These are phyloP conservation scores for Glarea lozoyensis DNA, from an alignment of 495 filamentous ascomycete species.

Conservation along the genomic window DNA sequence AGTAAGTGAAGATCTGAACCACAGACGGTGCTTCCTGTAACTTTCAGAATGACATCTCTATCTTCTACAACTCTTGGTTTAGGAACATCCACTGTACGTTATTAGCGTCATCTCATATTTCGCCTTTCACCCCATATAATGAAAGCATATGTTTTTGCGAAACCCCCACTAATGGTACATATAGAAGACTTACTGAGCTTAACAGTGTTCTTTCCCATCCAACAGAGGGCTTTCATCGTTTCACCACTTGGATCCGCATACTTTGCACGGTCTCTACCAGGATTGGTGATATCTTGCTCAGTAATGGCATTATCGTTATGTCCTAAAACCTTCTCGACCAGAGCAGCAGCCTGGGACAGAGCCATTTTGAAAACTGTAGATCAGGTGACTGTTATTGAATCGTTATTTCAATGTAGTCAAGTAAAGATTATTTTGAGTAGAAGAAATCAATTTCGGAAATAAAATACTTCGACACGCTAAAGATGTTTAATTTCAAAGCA, in stretches of 20 bases:
- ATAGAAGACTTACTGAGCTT: conserved; percentile 33
- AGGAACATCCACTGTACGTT: conserved; percentile 27
- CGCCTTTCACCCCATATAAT: neutral
- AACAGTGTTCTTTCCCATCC: conserved; percentile 64
- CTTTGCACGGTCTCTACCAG: conserved; percentile 26
- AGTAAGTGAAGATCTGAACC: conserved; percentile 79
- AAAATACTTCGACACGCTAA: too few relatives aligned
- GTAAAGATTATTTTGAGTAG: too few relatives aligned
- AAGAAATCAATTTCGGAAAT: too few relatives aligned
- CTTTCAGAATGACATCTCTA: conserved; percentile 71
- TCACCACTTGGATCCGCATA: conserved; percentile 34
- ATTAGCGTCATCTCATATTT: too few relatives aligned
- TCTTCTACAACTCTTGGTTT: conserved; percentile 65
- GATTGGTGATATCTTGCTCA: conserved; percentile 47
- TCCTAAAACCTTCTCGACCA: conserved; percentile 56
- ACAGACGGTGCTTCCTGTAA: conserved; percentile 83
- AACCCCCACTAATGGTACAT: conserved; percentile 52
- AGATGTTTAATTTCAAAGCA: too few relatives aligned
- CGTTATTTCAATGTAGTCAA: too few relatives aligned
- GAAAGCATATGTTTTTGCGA: conserved; percentile 58
- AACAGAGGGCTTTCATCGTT: conserved; percentile 65
- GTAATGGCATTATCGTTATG: conserved; percentile 50
- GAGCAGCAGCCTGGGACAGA: conserved; percentile 36
- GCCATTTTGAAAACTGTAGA: too few relatives aligned
- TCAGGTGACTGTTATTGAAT: too few relatives aligned